Percentiles rank a stretch among this genome's conserved stretches.
Conservation (phyloP, 208 protist species). For the Leishmania mexicana region DNA sequence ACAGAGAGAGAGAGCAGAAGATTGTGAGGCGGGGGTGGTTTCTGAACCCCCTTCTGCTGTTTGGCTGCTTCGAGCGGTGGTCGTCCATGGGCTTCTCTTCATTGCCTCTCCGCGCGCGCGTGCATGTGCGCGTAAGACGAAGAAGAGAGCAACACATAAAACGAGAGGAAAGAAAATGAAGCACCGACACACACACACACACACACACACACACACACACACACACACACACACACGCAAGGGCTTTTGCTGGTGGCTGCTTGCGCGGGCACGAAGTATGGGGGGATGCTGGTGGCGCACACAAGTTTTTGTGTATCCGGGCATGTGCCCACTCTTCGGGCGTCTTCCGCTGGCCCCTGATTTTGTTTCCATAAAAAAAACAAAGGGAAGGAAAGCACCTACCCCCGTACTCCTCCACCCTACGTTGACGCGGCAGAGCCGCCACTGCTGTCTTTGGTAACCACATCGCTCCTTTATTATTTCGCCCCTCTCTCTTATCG, state of each 20-base stretch:
- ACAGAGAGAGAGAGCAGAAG: no score
- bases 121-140: background rate
- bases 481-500: background rate
- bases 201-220: constrained; percentile 2
- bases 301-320: background rate
- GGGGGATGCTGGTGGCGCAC: background rate
- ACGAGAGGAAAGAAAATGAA: background rate
- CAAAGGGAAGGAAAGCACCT: background rate
- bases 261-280: background rate
- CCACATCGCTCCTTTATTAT: background rate
- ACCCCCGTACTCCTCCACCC: background rate
- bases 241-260: background rate
- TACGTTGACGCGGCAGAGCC: background rate
- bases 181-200: constrained; percentile 11
- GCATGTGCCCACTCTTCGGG: background rate
- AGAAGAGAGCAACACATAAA: background rate
- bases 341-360: background rate
- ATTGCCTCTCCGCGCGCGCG: no score
- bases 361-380: background rate
- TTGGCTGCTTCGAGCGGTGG: no score
- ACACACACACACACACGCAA: background rate
- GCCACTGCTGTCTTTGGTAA: background rate
- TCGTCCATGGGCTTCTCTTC: no score
- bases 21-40: no score
- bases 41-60: no score